Evolutionary conservation across 2,329 filamentous ascomycete genomes (phyloP), one percentile per base, ranked within the genome.

Genomic region (Teratosphaeria pseudoeucalypti): DNA sequence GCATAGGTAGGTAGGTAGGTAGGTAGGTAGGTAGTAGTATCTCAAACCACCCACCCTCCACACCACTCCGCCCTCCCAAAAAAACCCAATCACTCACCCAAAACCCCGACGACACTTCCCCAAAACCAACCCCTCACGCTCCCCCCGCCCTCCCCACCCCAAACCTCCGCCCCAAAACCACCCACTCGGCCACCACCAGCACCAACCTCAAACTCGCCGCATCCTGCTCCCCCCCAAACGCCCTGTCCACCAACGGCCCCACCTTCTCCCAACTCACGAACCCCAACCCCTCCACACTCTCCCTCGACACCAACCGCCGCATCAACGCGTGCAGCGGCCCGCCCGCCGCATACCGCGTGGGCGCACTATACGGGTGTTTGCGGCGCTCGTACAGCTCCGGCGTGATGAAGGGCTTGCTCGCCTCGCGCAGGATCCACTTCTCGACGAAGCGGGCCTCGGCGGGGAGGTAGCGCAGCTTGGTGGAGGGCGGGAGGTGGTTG

Each of bases 91-190:
- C 43, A 1, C 16, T 10, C 43, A 49, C 2, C n/a, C 16, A n/a
- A 49, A 9, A 9, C 23, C 23, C 23, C 23, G 2, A 23, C 23
- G 23, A 49, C 19, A 49, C 6, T 19, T 3, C 19, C 5, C n/a
- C 9, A 3, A 49, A 23, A 10, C 43, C n/a, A 39, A 39, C 7
- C 19, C 43, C 16, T 49, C 43, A 49, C 19, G 16, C n/a, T 4
- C 43, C 43, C 52, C 29, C 52, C 27, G 52, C 27, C 27, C 23
- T 74, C 62, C 68, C 70, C 12, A 81, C 70, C 2, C 72, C 73
- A 60, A 81, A 79, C 47, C 74, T 67, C 65, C 76, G 65, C 5
- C 70, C 69, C 9, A 81, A 57, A n/a, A 77, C 72, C 4, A 81
- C 74, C 73, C 76, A 79, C 53, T 76, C 71, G 3, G 71, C 76